Evolutionary conservation across 345 rosid species (phyloP), one percentile per base, ranked within the genome.

Genomic region (Toxicodendron radicans): DNA sequence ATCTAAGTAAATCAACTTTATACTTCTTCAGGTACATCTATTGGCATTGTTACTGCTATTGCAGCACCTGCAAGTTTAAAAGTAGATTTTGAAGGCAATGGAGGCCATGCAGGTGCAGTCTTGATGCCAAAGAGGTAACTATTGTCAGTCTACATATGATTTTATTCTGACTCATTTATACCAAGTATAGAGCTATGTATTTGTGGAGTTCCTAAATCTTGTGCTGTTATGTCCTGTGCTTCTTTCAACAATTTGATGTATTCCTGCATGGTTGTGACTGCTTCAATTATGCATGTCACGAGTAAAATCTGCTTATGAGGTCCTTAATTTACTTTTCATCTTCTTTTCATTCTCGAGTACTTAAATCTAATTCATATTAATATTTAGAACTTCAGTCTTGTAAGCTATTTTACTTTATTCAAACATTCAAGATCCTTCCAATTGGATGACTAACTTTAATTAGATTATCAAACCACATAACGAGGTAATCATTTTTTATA

Each of bases 41-140:
- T 95, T 35, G 97, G 99, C 66, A 81, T 95, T 57, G 95, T 95
- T 73, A 92, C 97, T 62, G 97, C 95, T 41, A 95, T 95, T 76
- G 99, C 99, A 16, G 99, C 99, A 70, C 99, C 97, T 60, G 97
- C 97, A 78, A 95, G 99, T 82, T 78, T 95, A 58, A 95, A 85
- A 72, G 92, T 92, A 5, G 95, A 92, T 78, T 95, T 91, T 80
- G 91, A 92, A 87, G 99, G 99, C 63, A 86, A 79, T 71, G 99
- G 99, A 52, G 97, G 99, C 66, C 99, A 95, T 78, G 97, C 99
- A 0, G 99, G 99, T 75, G 97, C 95, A 61, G 97, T 91, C 61
- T 83, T 95, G 80, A 95, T 95, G 97, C 97, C 97, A 7, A 64
- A 85, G 68, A 91, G 99, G 99, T 94, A 66, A 75, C 71, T 20